Conservation (phyloP, 2,329 filamentous ascomycete genomes). For the Ploettnerulaceae sp. region DNA sequence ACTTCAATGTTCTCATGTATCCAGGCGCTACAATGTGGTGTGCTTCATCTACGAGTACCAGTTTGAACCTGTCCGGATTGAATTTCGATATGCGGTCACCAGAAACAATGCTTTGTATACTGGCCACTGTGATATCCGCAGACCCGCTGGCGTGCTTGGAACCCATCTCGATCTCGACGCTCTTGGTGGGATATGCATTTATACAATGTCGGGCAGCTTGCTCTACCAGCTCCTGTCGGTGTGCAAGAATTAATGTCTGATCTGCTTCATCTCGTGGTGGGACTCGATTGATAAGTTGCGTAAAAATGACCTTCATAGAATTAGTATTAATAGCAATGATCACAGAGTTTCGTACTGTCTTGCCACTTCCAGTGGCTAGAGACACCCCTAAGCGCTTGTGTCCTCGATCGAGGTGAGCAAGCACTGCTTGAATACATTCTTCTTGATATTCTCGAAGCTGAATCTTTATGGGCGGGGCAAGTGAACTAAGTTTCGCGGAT, state of each 20-base stretch:
- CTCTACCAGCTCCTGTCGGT: slow-evolving; percentile 88
- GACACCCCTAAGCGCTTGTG: slow-evolving; percentile 80
- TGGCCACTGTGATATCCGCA: slow-evolving; percentile 92
- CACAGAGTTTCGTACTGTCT: slow-evolving; percentile 57
- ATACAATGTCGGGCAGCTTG: slow-evolving; percentile 85
- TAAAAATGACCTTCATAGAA: slow-evolving; percentile 75
- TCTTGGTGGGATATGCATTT: slow-evolving; percentile 72
- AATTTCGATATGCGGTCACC: slow-evolving; percentile 76
- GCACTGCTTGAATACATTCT: slow-evolving; percentile 81
- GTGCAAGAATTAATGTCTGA: slow-evolving; percentile 85
- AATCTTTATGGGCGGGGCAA: slow-evolving; percentile 35
- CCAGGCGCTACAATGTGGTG: slow-evolving; percentile 88
- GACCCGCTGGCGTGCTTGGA: slow-evolving; percentile 66
- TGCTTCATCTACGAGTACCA: slow-evolving; percentile 90
- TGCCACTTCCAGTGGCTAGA: slow-evolving; percentile 81
- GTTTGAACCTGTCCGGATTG: slow-evolving; percentile 73
- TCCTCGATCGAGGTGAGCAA: slow-evolving; percentile 62
- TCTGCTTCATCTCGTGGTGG: slow-evolving; percentile 52
- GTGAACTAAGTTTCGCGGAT: slow-evolving; percentile 3
- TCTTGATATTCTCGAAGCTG: slow-evolving; percentile 80
- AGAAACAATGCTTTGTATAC: slow-evolving; percentile 78
- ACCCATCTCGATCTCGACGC: slow-evolving; percentile 90
- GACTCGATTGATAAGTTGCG: slow-evolving; percentile 82
- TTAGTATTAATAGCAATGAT: slow-evolving; percentile 6
- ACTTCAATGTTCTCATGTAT: slow-evolving; percentile 69